Evolutionary conservation across 306 rosid genomes (phyloP).

Genomic region (Sphenostylis stenocarpa): DNA sequence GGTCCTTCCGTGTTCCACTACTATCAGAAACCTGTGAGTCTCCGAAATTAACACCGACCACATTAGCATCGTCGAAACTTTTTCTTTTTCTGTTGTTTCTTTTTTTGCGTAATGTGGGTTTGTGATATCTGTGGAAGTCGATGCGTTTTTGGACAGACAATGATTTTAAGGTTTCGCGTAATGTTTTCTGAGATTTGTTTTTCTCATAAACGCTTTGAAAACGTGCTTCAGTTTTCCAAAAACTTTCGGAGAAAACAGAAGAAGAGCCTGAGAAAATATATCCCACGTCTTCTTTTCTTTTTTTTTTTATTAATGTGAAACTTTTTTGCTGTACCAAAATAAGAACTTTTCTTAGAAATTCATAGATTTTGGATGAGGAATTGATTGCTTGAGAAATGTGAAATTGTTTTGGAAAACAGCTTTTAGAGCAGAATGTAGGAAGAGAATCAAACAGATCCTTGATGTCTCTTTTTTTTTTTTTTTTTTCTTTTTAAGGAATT

Average conservation of each 20-base stretch:
- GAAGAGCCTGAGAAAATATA: background rate
- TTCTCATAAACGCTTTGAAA: background rate
- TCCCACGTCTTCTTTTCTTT: background rate
- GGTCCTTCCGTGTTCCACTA: constrained; percentile 87
- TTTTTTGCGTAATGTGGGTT: background rate
- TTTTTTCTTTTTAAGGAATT: background rate
- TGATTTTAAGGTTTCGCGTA: background rate
- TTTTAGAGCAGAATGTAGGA: background rate
- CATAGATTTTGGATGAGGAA: background rate
- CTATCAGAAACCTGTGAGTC: constrained; percentile 81
- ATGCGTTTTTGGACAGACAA: background rate
- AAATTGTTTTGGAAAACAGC: background rate
- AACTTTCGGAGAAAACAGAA: background rate
- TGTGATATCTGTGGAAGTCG: background rate
- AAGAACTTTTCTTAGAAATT: too few relatives aligned
- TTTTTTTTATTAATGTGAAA: background rate
- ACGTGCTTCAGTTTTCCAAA: background rate
- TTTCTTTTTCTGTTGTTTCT: background rate
- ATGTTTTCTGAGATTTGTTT: background rate
- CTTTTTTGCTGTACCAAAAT: background rate
- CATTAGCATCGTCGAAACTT: background rate
- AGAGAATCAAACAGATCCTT: background rate
- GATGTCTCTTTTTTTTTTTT: background rate
- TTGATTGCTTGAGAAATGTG: background rate
- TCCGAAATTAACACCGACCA: background rate